Evolutionary conservation across 1,284 basidiomycete species (phyloP).

Genomic region (Rhizoctonia solani): DNA sequence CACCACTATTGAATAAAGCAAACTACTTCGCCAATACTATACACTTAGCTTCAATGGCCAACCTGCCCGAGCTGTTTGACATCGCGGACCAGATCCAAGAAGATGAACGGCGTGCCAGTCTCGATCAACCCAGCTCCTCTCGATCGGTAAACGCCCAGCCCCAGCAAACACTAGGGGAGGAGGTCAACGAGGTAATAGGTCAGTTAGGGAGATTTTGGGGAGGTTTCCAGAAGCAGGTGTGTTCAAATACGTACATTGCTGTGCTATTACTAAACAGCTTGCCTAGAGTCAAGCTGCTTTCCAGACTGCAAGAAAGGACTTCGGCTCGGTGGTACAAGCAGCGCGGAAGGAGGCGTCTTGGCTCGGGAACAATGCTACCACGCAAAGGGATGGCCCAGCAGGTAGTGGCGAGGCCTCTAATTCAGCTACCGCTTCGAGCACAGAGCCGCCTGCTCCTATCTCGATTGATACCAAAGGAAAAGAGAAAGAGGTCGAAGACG

Average conservation of each 20-base stretch:
- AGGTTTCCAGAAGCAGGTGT: slow-evolving; percentile 82
- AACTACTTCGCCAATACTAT: neutral
- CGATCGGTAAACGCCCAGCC: slow-evolving; percentile 41
- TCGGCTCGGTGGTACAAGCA: slow-evolving; percentile 75
- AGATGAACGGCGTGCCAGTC: slow-evolving; percentile 28
- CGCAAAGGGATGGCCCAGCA: slow-evolving; percentile 48
- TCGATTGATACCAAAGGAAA: slow-evolving; percentile 36
- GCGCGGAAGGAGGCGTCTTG: slow-evolving; percentile 80
- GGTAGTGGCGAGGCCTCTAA: slow-evolving; percentile 43
- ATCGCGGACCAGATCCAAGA: slow-evolving; percentile 27
- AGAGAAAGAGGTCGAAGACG: slow-evolving; percentile 31
- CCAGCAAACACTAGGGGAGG: slow-evolving; percentile 75
- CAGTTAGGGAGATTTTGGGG: slow-evolving; percentile 87
- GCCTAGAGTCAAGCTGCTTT: slow-evolving; percentile 74
- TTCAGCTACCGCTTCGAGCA: slow-evolving; percentile 33
- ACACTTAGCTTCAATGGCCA: neutral
- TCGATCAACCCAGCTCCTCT: slow-evolving; percentile 34
- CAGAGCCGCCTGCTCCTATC: neutral
- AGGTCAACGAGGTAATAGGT: slow-evolving; percentile 83
- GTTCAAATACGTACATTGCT: slow-evolving; percentile 41
- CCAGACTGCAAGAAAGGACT: slow-evolving; percentile 73
- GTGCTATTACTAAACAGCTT: slow-evolving; percentile 16
- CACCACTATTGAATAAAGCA: neutral
- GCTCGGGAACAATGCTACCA: slow-evolving; percentile 45
- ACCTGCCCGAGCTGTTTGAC: slow-evolving; percentile 30